Evolutionary conservation across 1,284 basidiomycete species (phyloP), one percentile per base, ranked within the genome.

Genomic region (Cryptococcus maquisensis): DNA sequence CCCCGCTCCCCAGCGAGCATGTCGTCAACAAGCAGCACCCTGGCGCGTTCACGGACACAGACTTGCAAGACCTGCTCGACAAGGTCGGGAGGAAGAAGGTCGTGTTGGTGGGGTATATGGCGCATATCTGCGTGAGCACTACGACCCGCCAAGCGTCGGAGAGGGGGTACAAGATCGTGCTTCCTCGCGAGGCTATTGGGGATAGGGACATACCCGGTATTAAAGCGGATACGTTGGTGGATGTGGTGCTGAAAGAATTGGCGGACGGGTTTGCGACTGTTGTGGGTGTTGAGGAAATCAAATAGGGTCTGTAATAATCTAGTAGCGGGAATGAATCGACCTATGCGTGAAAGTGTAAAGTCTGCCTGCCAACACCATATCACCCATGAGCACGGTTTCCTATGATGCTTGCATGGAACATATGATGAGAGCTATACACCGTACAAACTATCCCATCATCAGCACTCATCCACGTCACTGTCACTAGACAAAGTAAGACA

Each of bases 201-300:
- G 62, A 63, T 57, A 26, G 65, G 32, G 65, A 67, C 50, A 60
- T 67, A 28, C 65, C 65, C 2, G 65, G 65, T 12, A 56, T 57
- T 3, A 57, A 52, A 2, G 64, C 51, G 5, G 52, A 43, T 24
- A 47, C 57, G 43, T 48, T 66, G 21, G 52, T 53, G 1, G 39
- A 52, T 5, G 23, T 35, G 4, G 56, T 52, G 4, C 41, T 58
- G 48, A 47, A 28, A 20, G 56, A 57, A 36, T 32, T 57, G 43
- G 56, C 36, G 7, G 56, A 57, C 40, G 52, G 36, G 15, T 57
- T 57, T 41, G 56, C 52, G 15, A 52, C 51, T 7, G 44, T 52
- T 0, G 42, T 52, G 10, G 16, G 38, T 15, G 38, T 48, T 24
- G 20, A 3, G 10, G 32, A 48, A 4, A 37, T 48, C 13, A 39